A percentile compares a stretch with the other conserved stretches of the same genome.
Conservation (phyloP, 768 basidiomycete genomes). For the Mycena floridula region DNA sequence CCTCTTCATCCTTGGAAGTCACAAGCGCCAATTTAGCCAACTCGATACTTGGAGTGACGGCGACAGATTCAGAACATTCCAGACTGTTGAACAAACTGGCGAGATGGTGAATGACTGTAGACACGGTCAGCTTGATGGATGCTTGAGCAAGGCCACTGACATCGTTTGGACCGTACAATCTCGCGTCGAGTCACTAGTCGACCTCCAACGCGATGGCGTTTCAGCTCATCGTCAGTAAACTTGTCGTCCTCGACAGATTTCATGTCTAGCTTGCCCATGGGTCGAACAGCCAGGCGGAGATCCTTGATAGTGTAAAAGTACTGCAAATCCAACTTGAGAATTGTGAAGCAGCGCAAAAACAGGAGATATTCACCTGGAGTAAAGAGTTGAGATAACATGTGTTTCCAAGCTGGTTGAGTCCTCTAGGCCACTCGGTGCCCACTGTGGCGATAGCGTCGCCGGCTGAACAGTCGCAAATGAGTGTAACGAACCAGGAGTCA, state of each 20-base stretch:
- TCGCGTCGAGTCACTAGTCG: constrained; percentile 76
- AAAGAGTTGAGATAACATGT: constrained; percentile 85
- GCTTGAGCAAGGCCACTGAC: constrained; percentile 36
- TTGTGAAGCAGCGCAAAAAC: not conserved
- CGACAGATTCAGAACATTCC: constrained; percentile 53
- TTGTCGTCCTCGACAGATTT: constrained; percentile 64
- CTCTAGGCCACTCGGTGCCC: constrained; percentile 70
- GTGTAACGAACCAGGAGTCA: not conserved
- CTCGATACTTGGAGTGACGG: constrained; percentile 81
- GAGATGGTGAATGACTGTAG: constrained; percentile 72
- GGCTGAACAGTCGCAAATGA: constrained; percentile 32
- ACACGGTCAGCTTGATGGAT: constrained; percentile 7
- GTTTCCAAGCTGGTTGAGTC: constrained; percentile 84
- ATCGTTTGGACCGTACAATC: constrained; percentile 78
- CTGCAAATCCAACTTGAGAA: too few relatives aligned
- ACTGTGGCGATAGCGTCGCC: constrained; percentile 53
- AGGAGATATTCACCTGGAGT: constrained; percentile 43
- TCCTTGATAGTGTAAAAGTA: constrained; percentile 97
- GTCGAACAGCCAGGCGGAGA: constrained; percentile 68
- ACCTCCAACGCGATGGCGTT: constrained; percentile 83
- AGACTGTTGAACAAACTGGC: constrained; percentile 75
- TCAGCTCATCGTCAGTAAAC: constrained; percentile 73
- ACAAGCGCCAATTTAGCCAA: constrained; percentile 89
- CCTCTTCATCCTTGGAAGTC: constrained; percentile 86
- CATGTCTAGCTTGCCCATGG: constrained; percentile 46